Percentiles rank a stretch among this genome's conserved stretches.
These are phyloP conservation scores for Kodamaea nitidulidarum DNA, from an alignment of 805 yeast species.

Conservation along the genomic window DNA sequence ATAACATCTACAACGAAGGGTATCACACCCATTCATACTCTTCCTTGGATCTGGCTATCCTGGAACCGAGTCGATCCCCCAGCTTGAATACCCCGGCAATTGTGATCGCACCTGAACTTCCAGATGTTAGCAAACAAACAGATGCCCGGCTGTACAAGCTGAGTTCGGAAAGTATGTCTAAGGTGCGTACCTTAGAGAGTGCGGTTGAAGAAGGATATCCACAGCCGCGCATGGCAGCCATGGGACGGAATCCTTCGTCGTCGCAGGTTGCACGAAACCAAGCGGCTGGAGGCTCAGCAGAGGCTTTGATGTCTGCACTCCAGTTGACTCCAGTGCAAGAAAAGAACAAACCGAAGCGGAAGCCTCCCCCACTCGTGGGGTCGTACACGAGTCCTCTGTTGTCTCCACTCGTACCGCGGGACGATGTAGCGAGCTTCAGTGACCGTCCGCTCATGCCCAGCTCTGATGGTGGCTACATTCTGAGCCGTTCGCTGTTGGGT, in stretches of 20 bases:
- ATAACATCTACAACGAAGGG: neutral
- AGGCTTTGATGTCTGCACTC: conserved; percentile 11
- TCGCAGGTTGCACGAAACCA: conserved; percentile 20
- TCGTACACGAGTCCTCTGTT: conserved; percentile 2
- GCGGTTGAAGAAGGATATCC: neutral
- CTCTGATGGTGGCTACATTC: conserved; percentile 6
- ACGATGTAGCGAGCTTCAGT: conserved; percentile 6
- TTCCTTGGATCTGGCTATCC: conserved; percentile 24
- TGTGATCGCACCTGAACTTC: conserved; percentile 5
- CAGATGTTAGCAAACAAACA: neutral
- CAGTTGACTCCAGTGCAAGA: conserved; percentile 4
- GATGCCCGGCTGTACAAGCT: neutral
- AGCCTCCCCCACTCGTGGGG: conserved; percentile 24
- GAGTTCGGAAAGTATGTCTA: neutral
- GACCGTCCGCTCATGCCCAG: conserved; percentile 1
- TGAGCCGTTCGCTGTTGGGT: conserved; percentile 11
- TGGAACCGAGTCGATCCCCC: conserved; percentile 16
- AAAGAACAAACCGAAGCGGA: conserved; percentile 18
- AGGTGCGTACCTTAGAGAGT: neutral
- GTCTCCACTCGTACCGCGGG: conserved; percentile 7
- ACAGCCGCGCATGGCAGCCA: neutral
- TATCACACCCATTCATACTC: conserved; percentile 21
- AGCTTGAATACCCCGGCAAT: conserved; percentile 7
- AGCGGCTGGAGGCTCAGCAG: conserved; percentile 21
- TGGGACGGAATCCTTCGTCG: conserved; percentile 2